Evolutionary conservation across 2,329 filamentous ascomycete genomes (phyloP).

Genomic region (Aspergillus pseudoterreus): DNA sequence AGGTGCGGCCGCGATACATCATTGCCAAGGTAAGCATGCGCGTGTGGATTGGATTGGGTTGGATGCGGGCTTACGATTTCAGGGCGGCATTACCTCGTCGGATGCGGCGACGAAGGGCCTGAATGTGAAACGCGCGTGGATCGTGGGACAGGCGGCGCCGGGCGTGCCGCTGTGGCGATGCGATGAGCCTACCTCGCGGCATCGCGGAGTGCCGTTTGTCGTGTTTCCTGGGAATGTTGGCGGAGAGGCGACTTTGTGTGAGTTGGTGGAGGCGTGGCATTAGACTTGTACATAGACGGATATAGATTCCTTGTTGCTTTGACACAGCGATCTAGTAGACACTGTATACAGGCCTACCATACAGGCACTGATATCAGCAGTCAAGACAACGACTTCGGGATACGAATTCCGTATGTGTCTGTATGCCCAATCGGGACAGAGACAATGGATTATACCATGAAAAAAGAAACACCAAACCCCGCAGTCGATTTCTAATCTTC

Average conservation of each 20-base stretch:
- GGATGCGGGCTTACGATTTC: constrained; percentile 2
- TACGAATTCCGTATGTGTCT: too few relatives aligned
- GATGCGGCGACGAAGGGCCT: constrained; percentile 58
- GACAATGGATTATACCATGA: too few relatives aligned
- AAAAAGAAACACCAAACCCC: too few relatives aligned
- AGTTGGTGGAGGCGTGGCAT: constrained; percentile 43
- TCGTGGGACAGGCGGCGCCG: constrained; percentile 56
- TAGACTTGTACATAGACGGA: constrained; percentile 2
- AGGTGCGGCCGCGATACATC: constrained; percentile 52
- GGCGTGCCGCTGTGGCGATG: constrained; percentile 60
- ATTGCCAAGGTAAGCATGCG: constrained; percentile 47
- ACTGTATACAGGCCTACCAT: too few relatives aligned
- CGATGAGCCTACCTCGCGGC: constrained; percentile 50
- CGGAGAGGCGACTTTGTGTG: constrained; percentile 44
- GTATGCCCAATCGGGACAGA: too few relatives aligned
- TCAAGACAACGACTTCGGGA: too few relatives aligned
- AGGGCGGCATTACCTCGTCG: constrained; percentile 58
- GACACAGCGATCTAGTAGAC: too few relatives aligned
- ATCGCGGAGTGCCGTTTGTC: constrained; percentile 52
- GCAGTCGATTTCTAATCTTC: too few relatives aligned
- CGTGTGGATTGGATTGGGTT: not conserved
- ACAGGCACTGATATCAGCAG: too few relatives aligned
- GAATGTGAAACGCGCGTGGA: constrained; percentile 50
- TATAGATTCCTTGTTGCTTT: too few relatives aligned
- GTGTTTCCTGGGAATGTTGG: constrained; percentile 60